Conservation (phyloP, 768 basidiomycete genomes). For the Podaxis sp. region DNA sequence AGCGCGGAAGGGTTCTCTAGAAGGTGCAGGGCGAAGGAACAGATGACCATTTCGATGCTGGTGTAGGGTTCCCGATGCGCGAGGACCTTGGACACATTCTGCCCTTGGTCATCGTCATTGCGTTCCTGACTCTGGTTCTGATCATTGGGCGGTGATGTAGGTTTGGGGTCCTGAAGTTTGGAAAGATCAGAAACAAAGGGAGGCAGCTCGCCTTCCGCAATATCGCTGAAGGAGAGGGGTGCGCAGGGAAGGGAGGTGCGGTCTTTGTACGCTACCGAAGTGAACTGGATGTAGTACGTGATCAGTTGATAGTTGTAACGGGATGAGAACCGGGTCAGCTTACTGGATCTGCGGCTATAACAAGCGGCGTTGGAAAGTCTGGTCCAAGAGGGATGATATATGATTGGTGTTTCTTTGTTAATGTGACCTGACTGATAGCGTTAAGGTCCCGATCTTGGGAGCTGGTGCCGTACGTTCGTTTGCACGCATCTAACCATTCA, state of each 20-base stretch:
- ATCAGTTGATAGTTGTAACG: background rate
- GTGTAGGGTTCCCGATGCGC: background rate
- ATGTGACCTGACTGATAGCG: background rate
- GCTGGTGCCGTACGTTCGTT: slow-evolving; percentile 17
- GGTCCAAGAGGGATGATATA: slow-evolving; percentile 31
- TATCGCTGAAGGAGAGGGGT: slow-evolving; percentile 57
- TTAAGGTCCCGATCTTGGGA: slow-evolving; percentile 8
- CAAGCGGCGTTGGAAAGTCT: slow-evolving; percentile 29
- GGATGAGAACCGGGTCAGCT: slow-evolving; percentile 19
- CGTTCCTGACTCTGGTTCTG: background rate
- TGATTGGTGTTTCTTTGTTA: slow-evolving; percentile 20
- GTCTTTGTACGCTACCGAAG: slow-evolving; percentile 52
- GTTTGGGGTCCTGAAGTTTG: background rate
- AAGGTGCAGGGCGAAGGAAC: slow-evolving; percentile 76
- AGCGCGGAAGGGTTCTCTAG: slow-evolving; percentile 58
- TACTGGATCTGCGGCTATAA: slow-evolving; percentile 53
- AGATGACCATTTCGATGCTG: slow-evolving; percentile 59
- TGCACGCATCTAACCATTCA: slow-evolving; percentile 57
- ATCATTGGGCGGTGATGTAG: background rate
- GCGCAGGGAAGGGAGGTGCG: slow-evolving; percentile 56
- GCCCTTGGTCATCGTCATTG: background rate
- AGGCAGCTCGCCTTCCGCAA: slow-evolving; percentile 58
- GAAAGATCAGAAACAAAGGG: slow-evolving; percentile 20
- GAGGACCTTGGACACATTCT: background rate
- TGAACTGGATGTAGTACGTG: slow-evolving; percentile 41